Base-by-base conservation (phyloP, 371 early-diverging fungal species). In the Mortierella sp. region DNA sequence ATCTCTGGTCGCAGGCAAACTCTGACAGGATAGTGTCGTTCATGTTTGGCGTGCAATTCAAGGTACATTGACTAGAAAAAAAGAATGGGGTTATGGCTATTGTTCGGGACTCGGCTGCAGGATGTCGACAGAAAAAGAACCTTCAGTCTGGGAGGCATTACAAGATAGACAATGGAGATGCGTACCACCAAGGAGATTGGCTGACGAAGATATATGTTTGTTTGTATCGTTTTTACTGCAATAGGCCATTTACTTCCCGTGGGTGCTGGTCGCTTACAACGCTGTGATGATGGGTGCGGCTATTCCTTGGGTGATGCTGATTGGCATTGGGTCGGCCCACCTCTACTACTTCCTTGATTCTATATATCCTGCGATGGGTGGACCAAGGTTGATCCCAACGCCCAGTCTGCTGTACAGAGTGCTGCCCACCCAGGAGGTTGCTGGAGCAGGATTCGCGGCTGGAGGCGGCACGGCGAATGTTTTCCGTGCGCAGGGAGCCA, bases 1-100 rank as follows among this genome's bases (percentile, higher is more conserved):
- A 95, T 65, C 86, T 96, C 40, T 96, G 96, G 96, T 87, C 95
- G 11, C 89, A 90, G 79, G 86, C 92, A 77, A 88, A 93, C 71
- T 79, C 90, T 22, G 92, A 93, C 0, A 80, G 85, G 71, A 87
- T 84, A 26, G 95, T 97, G 0, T 88, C 89, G 0, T 95, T 96
- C 85, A 91, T 96, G 89, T 93, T 95, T 88, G 97, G 97, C 19
- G 66, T 96, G 47, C 91, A 87, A 69, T 94, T 97, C 86, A 93
- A 94, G 87, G 97, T 94, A 79, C 9, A 79, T n/a, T 44, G n/a
- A 68, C 9, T 39, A 11, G 47, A 39, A 37, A 29, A 29, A 26
- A 6, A 43, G 43, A 44, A 43, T 9, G 41, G n/a, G n/a, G n/a
- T n/a, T n/a, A n/a, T n/a, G n/a, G n/a, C n/a, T n/a, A n/a, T n/a